A percentile compares a stretch with the other conserved stretches of the same genome.
Evolutionary conservation across 805 yeast genomes (phyloP).

Genomic region (Suhomyces canberraensis): DNA sequence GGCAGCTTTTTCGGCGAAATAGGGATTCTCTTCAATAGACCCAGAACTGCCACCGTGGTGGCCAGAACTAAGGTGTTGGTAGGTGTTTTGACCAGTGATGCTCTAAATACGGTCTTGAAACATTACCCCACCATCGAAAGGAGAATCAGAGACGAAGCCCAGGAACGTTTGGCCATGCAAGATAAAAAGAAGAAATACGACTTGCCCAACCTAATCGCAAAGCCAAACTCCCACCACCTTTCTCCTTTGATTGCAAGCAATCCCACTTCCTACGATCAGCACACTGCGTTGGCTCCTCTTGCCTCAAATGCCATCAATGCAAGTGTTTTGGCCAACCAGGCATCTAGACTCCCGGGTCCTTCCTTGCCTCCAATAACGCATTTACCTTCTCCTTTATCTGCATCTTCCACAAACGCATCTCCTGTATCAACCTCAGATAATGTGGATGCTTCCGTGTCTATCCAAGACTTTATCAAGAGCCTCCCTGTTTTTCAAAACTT

Average conservation of each 20-base stretch:
- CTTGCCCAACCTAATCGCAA: slow-evolving; percentile 24
- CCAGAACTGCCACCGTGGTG: slow-evolving; percentile 76
- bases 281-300: slow-evolving; percentile 4
- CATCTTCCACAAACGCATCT: slow-evolving; percentile 15
- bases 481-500: slow-evolving; percentile 57
- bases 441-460: slow-evolving; percentile 53
- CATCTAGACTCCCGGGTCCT: slow-evolving; percentile 12
- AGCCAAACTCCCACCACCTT: slow-evolving; percentile 1
- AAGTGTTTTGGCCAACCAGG: slow-evolving; percentile 11
- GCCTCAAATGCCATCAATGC: slow-evolving; percentile 9
- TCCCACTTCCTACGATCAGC: background rate
- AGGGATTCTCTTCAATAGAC: slow-evolving; percentile 70
- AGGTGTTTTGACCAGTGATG: slow-evolving; percentile 66
- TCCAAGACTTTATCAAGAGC: slow-evolving; percentile 55
- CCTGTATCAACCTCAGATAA: slow-evolving; percentile 16
- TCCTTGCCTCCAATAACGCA: slow-evolving; percentile 14
- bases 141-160: slow-evolving; percentile 73
- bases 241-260: background rate
- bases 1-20: slow-evolving; percentile 80
- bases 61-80: slow-evolving; percentile 64
- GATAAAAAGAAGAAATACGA: slow-evolving; percentile 55
- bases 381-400: slow-evolving; percentile 18
- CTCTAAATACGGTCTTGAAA: slow-evolving; percentile 55
- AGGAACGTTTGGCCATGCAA: slow-evolving; percentile 69
- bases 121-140: slow-evolving; percentile 65